Percentiles rank a stretch among this genome's conserved stretches.
phyloP scores from a whole-genome alignment of 2,329 filamentous ascomycete genomes.

The Aspergillus fructus region DNA sequence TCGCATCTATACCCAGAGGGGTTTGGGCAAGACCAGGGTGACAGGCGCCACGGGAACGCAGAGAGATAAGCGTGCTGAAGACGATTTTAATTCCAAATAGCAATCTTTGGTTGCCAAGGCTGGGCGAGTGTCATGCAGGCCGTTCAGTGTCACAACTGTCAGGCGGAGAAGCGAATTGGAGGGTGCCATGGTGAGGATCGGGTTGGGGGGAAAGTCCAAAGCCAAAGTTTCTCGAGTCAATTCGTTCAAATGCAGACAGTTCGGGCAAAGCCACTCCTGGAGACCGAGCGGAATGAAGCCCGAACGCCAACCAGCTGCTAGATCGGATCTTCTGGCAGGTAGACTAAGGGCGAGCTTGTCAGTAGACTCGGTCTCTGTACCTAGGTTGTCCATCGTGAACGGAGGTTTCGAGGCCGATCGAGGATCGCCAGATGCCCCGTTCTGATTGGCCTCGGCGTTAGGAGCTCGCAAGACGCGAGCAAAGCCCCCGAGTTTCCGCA shows the following conservation, averaged over 20 bases:
- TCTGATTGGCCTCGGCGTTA: not conserved
- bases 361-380: too few relatives aligned
- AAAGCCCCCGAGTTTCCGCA: too few relatives aligned
- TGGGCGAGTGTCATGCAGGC: not conserved
- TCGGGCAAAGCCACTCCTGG: not conserved
- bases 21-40: not conserved
- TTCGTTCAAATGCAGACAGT: not conserved
- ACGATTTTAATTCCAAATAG: not conserved
- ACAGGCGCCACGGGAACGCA: not conserved
- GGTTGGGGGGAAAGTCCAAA: not conserved
- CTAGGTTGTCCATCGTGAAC: too few relatives aligned
- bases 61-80: constrained; percentile 1
- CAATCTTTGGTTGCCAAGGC: not conserved
- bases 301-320: not conserved
- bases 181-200: not conserved
- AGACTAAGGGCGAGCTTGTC: too few relatives aligned
- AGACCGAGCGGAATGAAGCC: not conserved
- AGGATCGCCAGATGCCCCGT: not conserved
- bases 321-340: too few relatives aligned
- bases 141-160: not conserved
- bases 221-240: not conserved
- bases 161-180: not conserved
- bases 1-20: not conserved
- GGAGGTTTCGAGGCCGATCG: too few relatives aligned
- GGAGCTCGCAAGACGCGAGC: not conserved